phyloP scores from a whole-genome alignment of 768 basidiomycete species.

The Roridomyces roridus region DNA sequence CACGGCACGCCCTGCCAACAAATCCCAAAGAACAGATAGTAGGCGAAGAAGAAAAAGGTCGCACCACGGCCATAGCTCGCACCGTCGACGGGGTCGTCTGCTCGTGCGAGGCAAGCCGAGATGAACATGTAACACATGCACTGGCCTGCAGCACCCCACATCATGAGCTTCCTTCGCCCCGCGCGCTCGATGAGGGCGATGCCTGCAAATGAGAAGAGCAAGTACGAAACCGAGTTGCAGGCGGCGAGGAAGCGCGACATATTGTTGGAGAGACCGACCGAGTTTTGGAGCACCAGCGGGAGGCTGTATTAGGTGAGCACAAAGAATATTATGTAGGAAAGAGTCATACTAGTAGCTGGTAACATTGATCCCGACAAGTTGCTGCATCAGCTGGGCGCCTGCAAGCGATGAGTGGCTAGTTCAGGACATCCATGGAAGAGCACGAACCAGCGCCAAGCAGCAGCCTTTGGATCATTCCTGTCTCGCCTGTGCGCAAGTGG shows the following conservation, averaged over 20 bases:
- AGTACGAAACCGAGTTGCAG: conserved; percentile 58
- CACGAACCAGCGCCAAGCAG: conserved; percentile 48
- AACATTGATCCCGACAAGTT: conserved; percentile 57
- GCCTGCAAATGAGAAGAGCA: conserved; percentile 53
- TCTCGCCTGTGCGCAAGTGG: conserved; percentile 46
- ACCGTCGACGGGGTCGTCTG: conserved; percentile 37
- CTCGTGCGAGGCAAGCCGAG: conserved; percentile 45
- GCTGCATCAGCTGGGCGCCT: conserved; percentile 61
- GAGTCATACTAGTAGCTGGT: conserved; percentile 54
- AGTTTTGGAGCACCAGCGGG: conserved; percentile 56
- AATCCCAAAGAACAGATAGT: conserved; percentile 57
- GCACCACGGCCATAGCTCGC: conserved; percentile 47
- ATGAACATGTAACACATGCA: conserved; percentile 54
- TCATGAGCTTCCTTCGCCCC: conserved; percentile 57
- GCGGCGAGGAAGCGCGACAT: conserved; percentile 54
- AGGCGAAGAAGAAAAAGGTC: conserved; percentile 56
- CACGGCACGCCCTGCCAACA: conserved; percentile 62
- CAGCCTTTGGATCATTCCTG: conserved; percentile 51
- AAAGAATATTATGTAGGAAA: too few species aligned
- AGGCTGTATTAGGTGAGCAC: conserved; percentile 33
- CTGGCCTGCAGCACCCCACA: conserved; percentile 59
- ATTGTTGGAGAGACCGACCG: conserved; percentile 56
- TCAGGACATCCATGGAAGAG: too few species aligned
- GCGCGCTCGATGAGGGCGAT: conserved; percentile 53
- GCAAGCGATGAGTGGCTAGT: neutral